Conservation (phyloP, 1,284 basidiomycete species). For the Ustilago loliicola region DNA sequence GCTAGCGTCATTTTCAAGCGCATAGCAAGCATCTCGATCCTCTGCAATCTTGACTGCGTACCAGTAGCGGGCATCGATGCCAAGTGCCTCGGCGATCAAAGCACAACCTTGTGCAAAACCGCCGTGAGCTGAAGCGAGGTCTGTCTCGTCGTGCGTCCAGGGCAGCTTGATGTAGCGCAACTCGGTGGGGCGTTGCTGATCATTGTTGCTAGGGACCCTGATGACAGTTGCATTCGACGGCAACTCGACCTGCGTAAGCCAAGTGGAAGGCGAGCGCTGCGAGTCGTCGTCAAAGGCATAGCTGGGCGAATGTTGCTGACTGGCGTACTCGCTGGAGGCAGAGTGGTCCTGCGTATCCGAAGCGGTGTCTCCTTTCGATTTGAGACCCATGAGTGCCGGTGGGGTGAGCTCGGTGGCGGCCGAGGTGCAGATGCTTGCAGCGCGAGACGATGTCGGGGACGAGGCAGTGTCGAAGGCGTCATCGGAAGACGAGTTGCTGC, state of each 20-base stretch:
- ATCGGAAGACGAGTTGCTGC: slow-evolving; percentile 46
- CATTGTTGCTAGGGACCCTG: slow-evolving; percentile 37
- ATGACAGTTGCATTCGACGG: slow-evolving; percentile 53
- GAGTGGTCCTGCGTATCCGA: neutral
- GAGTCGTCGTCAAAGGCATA: slow-evolving; percentile 20
- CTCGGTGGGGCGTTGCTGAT: slow-evolving; percentile 21
- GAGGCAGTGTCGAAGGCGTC: slow-evolving; percentile 47
- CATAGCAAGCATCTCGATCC: slow-evolving; percentile 74
- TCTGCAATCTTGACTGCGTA: slow-evolving; percentile 68
- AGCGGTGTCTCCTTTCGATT: slow-evolving; percentile 11
- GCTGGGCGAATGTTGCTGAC: slow-evolving; percentile 26
- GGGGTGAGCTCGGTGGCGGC: slow-evolving; percentile 50
- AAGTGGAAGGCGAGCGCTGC: slow-evolving; percentile 22
- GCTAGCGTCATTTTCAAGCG: slow-evolving; percentile 65
- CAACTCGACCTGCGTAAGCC: slow-evolving; percentile 53
- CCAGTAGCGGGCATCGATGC: slow-evolving; percentile 76
- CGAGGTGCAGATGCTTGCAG: slow-evolving; percentile 50
- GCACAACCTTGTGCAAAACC: slow-evolving; percentile 63
- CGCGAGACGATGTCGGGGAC: slow-evolving; percentile 43
- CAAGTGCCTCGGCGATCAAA: slow-evolving; percentile 70
- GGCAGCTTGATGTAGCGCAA: slow-evolving; percentile 84
- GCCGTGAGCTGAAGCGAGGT: slow-evolving; percentile 52
- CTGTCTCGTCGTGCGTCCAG: slow-evolving; percentile 81
- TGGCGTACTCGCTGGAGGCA: slow-evolving; percentile 7
- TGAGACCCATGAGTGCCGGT: slow-evolving; percentile 26